Evolutionary conservation across 2,329 filamentous ascomycete species (phyloP), one percentile per base, ranked within the genome.

Genomic region (Lasiodiplodia sp.): DNA sequence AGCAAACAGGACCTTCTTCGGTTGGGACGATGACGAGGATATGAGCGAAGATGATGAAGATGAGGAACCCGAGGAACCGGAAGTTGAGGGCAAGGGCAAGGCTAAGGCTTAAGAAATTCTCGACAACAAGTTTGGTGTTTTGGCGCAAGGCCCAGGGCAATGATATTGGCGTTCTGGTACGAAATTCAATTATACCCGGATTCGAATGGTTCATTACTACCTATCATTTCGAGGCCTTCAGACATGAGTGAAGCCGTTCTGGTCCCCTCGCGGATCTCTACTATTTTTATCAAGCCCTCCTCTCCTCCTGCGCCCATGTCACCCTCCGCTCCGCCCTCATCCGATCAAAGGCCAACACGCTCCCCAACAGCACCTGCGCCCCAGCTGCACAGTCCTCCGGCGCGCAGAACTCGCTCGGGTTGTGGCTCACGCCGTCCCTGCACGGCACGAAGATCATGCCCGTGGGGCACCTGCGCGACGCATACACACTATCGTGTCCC

Each of bases 1-100:
- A 12, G 75, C 78, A 5, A 58, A 75, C n/a, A 77, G 75, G 63
- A 82, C 85, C 0, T 92, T 94, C 75, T 91, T 90, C 73, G 92
- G 91, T 0, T 95, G 94, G 80, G 92, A 94, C 70, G 91, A 94
- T 40, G 90, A 92, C 66, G 91, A 94, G 49, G 76, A 79, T 64
- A 80, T 83, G 73, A 83, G 81, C 67, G 81, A 83, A 23, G 82
- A 81, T 34, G 82, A 83, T 31, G 83, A 84, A 16, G 82, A 82
- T 11, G 82, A 83, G 21, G 79, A 81, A 21, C 66, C 67, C 10
- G 70, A 71, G 31, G 73, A 75, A 21, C 75, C 38, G 5, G 76
- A 81, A 69, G 81, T 78, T 23, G 85, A 82, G 72, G 81, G 77
- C 56, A 84, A 81, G 74, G 82, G 72, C 71, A 85, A 80, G 74